A percentile compares a stretch with the other conserved stretches of the same genome.
These are phyloP conservation scores for Rutidosis leptorrhynchoides DNA, from an alignment of 129 eudicot species.

Conservation along the genomic window DNA sequence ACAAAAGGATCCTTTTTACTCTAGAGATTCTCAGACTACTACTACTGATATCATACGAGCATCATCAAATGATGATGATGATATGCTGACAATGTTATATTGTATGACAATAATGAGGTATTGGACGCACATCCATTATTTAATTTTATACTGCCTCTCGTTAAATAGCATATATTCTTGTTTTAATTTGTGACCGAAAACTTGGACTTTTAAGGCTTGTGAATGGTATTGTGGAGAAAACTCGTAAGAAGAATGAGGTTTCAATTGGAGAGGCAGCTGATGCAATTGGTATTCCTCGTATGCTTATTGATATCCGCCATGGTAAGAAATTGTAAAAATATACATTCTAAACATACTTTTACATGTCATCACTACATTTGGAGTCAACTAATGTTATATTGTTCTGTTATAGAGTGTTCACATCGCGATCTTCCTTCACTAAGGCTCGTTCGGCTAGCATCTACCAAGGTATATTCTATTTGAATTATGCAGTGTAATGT, in stretches of 20 bases:
- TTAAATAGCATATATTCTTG: too few species aligned
- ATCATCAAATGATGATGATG: constrained; percentile 36
- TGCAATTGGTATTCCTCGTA: constrained; percentile 72
- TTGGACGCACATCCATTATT: neutral
- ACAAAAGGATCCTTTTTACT: constrained; percentile 51
- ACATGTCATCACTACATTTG: neutral
- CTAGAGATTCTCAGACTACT: too few species aligned
- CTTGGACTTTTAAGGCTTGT: constrained; percentile 55
- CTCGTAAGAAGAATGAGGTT: constrained; percentile 59
- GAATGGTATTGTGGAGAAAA: constrained; percentile 83
- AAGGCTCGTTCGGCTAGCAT: constrained; percentile 72
- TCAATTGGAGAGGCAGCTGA: constrained; percentile 91
- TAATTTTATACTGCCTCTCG: too few species aligned
- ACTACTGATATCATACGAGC: too few species aligned
- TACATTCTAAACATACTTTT: neutral
- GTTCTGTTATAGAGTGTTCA: constrained; percentile 65
- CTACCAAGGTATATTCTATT: constrained; percentile 47
- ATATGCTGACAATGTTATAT: constrained; percentile 70
- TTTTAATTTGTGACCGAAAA: constrained; percentile 12
- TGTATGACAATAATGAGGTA: constrained; percentile 88
- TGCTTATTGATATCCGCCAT: constrained; percentile 95
- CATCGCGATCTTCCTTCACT: constrained; percentile 96
- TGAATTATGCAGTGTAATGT: neutral
- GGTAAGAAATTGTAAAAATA: constrained; percentile 39
- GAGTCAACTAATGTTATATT: neutral